Evolutionary conservation across 495 filamentous ascomycete species (phyloP).

Genomic region (Annulohypoxylon moriforme): DNA sequence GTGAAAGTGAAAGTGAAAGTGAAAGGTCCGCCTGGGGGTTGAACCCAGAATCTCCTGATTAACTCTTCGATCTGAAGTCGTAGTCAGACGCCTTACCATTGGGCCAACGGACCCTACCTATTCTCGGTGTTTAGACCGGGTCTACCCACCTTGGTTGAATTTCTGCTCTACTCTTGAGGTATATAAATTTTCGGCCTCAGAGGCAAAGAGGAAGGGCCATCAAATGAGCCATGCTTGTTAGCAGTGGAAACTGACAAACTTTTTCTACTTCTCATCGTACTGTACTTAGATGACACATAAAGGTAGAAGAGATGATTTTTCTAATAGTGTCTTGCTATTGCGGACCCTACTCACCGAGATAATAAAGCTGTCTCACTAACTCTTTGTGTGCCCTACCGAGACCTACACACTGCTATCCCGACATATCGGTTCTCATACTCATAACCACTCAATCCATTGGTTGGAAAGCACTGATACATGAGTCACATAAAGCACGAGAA

Average conservation of each 20-base stretch:
- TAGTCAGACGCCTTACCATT: conserved; percentile 4
- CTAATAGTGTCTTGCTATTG: neutral
- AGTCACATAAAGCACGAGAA: conserved; percentile 5
- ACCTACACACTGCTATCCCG: neutral
- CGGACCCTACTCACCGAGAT: neutral
- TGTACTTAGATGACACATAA: too few species aligned
- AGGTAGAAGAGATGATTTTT: too few species aligned
- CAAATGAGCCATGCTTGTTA: too few species aligned
- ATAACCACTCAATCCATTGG: neutral
- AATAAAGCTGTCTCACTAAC: neutral
- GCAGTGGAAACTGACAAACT: neutral
- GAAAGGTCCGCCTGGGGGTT: conserved; percentile 2
- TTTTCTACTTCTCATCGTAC: neutral
- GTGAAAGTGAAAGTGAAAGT: neutral
- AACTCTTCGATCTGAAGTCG: neutral
- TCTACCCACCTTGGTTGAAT: neutral
- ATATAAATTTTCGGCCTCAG: neutral
- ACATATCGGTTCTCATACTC: neutral
- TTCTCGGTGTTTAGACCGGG: neutral
- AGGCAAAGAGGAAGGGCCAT: neutral
- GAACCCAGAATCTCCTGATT: conserved; percentile 4
- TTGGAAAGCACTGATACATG: neutral
- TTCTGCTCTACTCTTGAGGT: neutral
- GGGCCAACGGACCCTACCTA: neutral
- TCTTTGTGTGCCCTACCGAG: neutral